These are phyloP conservation scores for Hortiboletus rubellus DNA, from an alignment of 1,284 basidiomycete genomes.

Conservation along the genomic window DNA sequence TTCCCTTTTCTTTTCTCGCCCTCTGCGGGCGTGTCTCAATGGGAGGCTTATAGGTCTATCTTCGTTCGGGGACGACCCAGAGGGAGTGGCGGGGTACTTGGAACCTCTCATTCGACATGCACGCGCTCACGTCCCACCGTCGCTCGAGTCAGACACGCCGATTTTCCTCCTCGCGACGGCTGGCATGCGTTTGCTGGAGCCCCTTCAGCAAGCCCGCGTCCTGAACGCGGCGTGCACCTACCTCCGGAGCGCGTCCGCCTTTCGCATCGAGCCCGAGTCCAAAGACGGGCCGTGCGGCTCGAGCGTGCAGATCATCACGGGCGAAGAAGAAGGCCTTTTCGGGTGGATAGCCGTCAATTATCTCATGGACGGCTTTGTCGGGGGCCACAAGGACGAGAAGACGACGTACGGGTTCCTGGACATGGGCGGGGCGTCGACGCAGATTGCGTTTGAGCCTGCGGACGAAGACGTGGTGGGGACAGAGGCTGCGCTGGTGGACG, in stretches of 20 bases:
- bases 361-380: slow-evolving; percentile 94
- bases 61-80: slow-evolving; percentile 70
- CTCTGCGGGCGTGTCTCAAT: neutral
- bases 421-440: slow-evolving; percentile 98
- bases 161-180: slow-evolving; percentile 96
- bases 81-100: slow-evolving; percentile 75
- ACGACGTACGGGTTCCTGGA: slow-evolving; percentile 98
- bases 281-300: slow-evolving; percentile 78
- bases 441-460: slow-evolving; percentile 93
- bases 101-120: slow-evolving; percentile 85
- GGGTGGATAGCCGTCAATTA: slow-evolving; percentile 99
- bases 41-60: slow-evolving; percentile 71
- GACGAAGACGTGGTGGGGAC: slow-evolving; percentile 40
- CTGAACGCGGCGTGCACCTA: slow-evolving; percentile 78
- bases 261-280: slow-evolving; percentile 67
- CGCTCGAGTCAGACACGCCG: slow-evolving; percentile 80
- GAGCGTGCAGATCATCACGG: slow-evolving; percentile 92
- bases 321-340: slow-evolving; percentile 97
- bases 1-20: neutral
- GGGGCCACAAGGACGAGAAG: slow-evolving; percentile 49
- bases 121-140: slow-evolving; percentile 79
- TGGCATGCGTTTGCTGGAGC: slow-evolving; percentile 89
- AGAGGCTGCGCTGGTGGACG: slow-evolving; percentile 70
- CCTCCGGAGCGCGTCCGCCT: slow-evolving; percentile 72
- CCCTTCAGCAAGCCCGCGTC: slow-evolving; percentile 69